Evolutionary conservation across 129 eudicot species (phyloP).

Genomic region (Flaveria brownii): DNA sequence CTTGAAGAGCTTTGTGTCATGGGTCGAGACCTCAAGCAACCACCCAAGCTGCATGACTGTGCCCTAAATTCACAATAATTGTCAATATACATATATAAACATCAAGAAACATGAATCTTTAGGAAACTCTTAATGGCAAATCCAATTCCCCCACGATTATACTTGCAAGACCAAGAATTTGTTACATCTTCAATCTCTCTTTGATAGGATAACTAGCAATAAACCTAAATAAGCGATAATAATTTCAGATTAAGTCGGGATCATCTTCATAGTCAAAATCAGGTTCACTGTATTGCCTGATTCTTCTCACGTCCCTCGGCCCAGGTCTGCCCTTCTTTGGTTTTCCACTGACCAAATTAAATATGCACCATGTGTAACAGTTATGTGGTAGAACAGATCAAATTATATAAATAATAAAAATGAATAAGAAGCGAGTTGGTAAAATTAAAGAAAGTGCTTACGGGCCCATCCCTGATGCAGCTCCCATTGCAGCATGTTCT

Average conservation of each 20-base stretch:
- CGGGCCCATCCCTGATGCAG: conserved; percentile 64
- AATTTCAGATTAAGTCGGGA: conserved; percentile 48
- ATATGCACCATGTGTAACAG: neutral
- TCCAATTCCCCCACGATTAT: conserved; percentile 16
- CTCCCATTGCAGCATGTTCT: conserved; percentile 76
- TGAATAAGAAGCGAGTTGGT: neutral
- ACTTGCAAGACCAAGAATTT: conserved; percentile 23
- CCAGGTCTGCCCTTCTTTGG: conserved; percentile 87
- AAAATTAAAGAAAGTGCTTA: conserved; percentile 41
- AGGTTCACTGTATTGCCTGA: conserved; percentile 75
- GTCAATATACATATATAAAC: conserved; percentile 25
- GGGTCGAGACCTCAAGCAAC: neutral
- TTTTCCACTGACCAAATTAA: conserved; percentile 65
- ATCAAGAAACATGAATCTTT: conserved; percentile 21
- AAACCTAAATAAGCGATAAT: neutral
- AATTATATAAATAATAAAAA: neutral
- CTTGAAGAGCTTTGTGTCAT: neutral
- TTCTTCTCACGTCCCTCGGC: conserved; percentile 77
- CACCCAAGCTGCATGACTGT: neutral
- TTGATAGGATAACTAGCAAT: conserved; percentile 3
- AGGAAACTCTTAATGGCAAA: conserved; percentile 5
- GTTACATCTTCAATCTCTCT: conserved; percentile 21
- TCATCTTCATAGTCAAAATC: conserved; percentile 97
- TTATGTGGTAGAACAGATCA: neutral
- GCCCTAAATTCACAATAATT: conserved; percentile 23